These are phyloP conservation scores for Pythium dissimile DNA, from an alignment of 352 stramenopile species.

Conservation along the genomic window DNA sequence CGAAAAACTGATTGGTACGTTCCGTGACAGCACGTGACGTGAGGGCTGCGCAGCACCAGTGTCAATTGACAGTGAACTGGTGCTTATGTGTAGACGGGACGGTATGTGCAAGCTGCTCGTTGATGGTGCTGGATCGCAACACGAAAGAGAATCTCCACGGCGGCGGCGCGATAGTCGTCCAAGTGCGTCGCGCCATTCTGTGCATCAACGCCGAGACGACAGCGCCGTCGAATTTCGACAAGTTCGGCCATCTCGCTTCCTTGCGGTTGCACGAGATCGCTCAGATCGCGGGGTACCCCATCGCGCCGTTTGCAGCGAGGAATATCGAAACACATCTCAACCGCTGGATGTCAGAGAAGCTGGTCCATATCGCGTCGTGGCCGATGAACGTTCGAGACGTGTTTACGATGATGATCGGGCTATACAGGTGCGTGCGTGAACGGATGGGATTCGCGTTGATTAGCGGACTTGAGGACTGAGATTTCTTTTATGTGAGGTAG, in stretches of 20 bases:
- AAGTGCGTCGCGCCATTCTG: slow-evolving; percentile 57
- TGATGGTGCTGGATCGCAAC: slow-evolving; percentile 64
- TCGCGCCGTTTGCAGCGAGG: slow-evolving; percentile 76
- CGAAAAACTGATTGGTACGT: slow-evolving; percentile 36
- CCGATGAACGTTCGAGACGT: slow-evolving; percentile 64
- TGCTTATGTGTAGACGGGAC: slow-evolving; percentile 34
- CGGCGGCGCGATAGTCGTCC: slow-evolving; percentile 48
- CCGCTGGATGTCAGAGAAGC: slow-evolving; percentile 79
- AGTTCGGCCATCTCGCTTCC: slow-evolving; percentile 74
- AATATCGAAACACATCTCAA: slow-evolving; percentile 64
- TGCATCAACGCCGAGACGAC: slow-evolving; percentile 73
- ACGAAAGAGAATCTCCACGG: slow-evolving; percentile 70
- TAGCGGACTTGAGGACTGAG: not conserved
- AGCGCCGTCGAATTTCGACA: slow-evolving; percentile 59
- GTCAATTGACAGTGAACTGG: not conserved
- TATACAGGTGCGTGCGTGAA: slow-evolving; percentile 50
- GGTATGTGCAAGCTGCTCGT: slow-evolving; percentile 68
- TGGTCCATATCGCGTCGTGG: slow-evolving; percentile 35
- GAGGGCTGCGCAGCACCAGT: not conserved
- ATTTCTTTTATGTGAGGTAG: slow-evolving; percentile 17
- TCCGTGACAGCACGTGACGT: not conserved
- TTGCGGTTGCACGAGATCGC: slow-evolving; percentile 69
- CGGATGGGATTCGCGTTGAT: not conserved
- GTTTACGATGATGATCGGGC: slow-evolving; percentile 73
- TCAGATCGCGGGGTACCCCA: slow-evolving; percentile 75